Percentiles rank a stretch among this genome's conserved stretches.
Conservation (phyloP, 2,329 filamentous ascomycete species). For the Fonsecaea erecta region DNA sequence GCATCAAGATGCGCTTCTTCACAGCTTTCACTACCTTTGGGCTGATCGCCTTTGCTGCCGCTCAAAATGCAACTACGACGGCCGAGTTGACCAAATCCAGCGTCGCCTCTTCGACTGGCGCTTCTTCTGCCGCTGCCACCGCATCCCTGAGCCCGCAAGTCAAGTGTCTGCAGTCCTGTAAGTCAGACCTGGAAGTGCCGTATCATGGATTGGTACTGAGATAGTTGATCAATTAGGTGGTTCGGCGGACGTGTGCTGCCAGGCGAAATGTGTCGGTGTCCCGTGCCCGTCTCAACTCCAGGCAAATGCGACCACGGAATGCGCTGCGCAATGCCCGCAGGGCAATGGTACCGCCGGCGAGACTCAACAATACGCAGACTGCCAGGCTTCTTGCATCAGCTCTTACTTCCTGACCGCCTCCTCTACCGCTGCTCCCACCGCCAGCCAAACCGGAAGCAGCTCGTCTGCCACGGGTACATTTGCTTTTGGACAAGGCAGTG, state of each 20-base stretch:
- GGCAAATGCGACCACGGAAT: constrained; percentile 57
- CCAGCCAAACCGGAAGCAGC: constrained; percentile 32
- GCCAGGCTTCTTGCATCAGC: constrained; percentile 56
- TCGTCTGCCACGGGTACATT: constrained; percentile 35
- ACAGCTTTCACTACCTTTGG: constrained; percentile 40
- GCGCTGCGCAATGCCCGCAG: constrained; percentile 59
- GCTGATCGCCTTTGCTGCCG: constrained; percentile 52
- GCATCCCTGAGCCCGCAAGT: constrained; percentile 43
- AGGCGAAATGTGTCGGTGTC: constrained; percentile 56
- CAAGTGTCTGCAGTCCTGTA: constrained; percentile 47
- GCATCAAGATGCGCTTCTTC: constrained; percentile 36
- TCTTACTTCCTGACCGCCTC: constrained; percentile 53
- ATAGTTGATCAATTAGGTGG: constrained; percentile 42
- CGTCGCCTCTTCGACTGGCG: constrained; percentile 41
- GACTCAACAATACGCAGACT: constrained; percentile 53
- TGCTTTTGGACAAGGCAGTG: constrained; percentile 32
- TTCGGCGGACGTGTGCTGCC: constrained; percentile 55
- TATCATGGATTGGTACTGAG: background rate
- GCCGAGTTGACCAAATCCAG: constrained; percentile 39
- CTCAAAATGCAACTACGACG: constrained; percentile 34
- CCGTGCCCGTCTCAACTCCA: constrained; percentile 58
- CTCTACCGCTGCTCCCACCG: constrained; percentile 37
- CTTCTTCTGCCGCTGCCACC: constrained; percentile 42
- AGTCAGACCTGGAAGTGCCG: constrained; percentile 26
- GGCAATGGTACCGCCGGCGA: constrained; percentile 55